A percentile compares a stretch with the other conserved stretches of the same genome.
Evolutionary conservation across 1,284 basidiomycete species (phyloP).

Genomic region (Cutaneotrichosporon dermatis): DNA sequence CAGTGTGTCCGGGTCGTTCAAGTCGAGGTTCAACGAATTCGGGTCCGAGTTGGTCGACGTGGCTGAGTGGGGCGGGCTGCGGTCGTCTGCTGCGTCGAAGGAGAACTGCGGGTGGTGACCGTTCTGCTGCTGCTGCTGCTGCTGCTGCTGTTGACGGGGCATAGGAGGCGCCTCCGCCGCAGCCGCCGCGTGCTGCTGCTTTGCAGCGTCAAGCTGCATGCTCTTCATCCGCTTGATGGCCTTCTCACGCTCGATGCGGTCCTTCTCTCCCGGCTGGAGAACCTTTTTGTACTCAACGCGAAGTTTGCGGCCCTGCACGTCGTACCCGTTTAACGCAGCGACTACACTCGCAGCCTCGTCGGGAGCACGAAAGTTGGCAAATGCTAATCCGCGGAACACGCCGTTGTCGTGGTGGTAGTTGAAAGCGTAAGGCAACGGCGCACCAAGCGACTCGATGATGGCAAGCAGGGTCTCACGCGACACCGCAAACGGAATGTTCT

Average conservation of each 20-base stretch:
- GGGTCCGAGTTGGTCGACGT: conserved; percentile 43
- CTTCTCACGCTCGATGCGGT: conserved; percentile 97
- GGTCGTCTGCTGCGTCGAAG: conserved; percentile 18
- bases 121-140: conserved; percentile 49
- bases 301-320: conserved; percentile 95
- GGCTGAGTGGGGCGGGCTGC: conserved; percentile 59
- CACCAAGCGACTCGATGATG: conserved; percentile 91
- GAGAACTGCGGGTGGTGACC: conserved; percentile 52
- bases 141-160: conserved; percentile 33
- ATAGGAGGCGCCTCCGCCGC: conserved; percentile 6
- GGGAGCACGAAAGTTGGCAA: conserved; percentile 93
- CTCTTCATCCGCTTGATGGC: conserved; percentile 96
- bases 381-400: conserved; percentile 94
- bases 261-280: conserved; percentile 96
- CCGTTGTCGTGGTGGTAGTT: conserved; percentile 97
- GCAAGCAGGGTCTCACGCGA: conserved; percentile 91
- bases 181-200: neutral
- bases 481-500: conserved; percentile 99
- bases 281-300: conserved; percentile 99
- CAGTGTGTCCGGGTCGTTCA: conserved; percentile 91
- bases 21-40: conserved; percentile 70
- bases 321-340: conserved; percentile 72
- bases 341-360: conserved; percentile 93
- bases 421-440: conserved; percentile 99
- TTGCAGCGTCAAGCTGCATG: conserved; percentile 76